Evolutionary conservation across 805 yeast genomes (phyloP).

Genomic region (Candida dajiaensis): DNA sequence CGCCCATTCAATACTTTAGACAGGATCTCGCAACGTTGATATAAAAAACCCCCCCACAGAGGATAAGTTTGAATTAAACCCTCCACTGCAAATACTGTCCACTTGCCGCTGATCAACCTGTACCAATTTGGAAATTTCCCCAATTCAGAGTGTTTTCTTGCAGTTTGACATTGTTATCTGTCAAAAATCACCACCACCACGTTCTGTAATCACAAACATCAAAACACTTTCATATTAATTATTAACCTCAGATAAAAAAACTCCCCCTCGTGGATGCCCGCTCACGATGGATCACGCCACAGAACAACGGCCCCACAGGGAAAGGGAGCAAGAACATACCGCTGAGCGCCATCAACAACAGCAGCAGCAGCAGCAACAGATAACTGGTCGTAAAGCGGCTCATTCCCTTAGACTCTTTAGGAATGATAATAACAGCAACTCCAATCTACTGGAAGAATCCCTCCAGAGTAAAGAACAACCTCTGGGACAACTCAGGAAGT

Average conservation of each 20-base stretch:
- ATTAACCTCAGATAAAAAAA: background rate
- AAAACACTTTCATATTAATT: background rate
- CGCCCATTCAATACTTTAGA: background rate
- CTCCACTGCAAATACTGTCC: background rate
- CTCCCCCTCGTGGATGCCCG: background rate
- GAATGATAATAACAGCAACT: conserved; percentile 23
- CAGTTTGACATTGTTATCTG: background rate
- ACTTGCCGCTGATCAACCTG: background rate
- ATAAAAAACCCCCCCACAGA: too few species aligned
- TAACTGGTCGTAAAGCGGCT: conserved; percentile 53
- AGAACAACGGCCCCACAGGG: background rate
- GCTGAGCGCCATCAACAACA: conserved; percentile 9
- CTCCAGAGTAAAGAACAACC: background rate
- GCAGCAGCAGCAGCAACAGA: conserved; percentile 11
- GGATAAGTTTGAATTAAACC: too few species aligned
- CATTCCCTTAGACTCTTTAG: conserved; percentile 49
- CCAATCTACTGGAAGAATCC: conserved; percentile 6
- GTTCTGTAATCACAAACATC: background rate
- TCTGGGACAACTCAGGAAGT: conserved; percentile 1
- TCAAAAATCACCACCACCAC: background rate
- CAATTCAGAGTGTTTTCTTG: background rate
- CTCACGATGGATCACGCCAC: background rate
- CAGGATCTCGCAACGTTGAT: too few species aligned
- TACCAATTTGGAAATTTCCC: background rate
- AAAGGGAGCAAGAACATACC: background rate